Percentiles rank a stretch among this genome's conserved stretches.
Evolutionary conservation across 345 rosid genomes (phyloP).

Genomic region (Clausena lansium): DNA sequence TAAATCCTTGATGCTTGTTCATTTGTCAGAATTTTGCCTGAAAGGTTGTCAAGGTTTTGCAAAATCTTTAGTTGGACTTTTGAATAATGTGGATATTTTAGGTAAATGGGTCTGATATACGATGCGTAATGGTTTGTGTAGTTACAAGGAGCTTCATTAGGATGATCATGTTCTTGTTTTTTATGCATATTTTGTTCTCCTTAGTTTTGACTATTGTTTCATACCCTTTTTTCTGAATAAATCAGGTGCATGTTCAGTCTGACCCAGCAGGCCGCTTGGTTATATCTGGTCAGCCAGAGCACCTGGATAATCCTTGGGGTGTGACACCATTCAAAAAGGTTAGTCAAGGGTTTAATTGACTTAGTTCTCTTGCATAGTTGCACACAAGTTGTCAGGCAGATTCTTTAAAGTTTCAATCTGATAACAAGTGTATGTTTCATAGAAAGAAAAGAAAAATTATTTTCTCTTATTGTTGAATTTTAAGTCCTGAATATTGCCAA

Average conservation of each 20-base stretch:
- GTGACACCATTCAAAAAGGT: constrained; percentile 72
- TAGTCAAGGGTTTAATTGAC: constrained; percentile 12
- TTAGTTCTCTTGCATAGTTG: not conserved
- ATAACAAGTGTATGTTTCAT: not conserved
- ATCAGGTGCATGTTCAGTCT: constrained; percentile 72
- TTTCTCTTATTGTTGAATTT: not conserved
- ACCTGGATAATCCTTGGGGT: constrained; percentile 73
- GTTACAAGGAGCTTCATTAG: not conserved
- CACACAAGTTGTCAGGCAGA: not conserved
- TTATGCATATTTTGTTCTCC: not conserved
- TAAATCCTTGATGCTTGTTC: not conserved
- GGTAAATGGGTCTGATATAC: not conserved
- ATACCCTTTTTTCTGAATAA: not conserved
- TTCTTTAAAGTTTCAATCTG: not conserved
- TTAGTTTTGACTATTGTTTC: not conserved
- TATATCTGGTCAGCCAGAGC: constrained; percentile 66
- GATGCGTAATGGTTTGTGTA: not conserved
- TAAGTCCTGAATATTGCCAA: not conserved
- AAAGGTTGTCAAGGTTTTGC: not conserved
- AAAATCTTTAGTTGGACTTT: not conserved
- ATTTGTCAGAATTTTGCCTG: not conserved
- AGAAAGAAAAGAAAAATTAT: not conserved
- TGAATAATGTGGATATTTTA: not conserved
- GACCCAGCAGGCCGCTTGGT: constrained; percentile 73
- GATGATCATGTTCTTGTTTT: not conserved